A percentile compares a stretch with the other conserved stretches of the same genome.
phyloP scores from a whole-genome alignment of 2,329 filamentous ascomycete species.

The Microcyclospora pomicola region DNA sequence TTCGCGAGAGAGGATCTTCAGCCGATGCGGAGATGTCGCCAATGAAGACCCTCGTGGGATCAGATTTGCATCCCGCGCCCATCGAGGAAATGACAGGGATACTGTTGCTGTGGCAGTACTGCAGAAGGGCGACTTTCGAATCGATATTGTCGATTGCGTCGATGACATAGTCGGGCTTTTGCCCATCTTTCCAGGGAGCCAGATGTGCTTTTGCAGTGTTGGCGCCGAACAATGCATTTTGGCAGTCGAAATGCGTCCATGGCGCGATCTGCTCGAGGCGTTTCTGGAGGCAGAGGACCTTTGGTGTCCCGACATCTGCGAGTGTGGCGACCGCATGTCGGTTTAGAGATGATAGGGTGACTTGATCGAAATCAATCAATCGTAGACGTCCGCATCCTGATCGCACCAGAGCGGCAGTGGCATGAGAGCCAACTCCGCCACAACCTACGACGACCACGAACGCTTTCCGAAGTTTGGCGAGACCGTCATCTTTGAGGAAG shows the following conservation, averaged over 20 bases:
- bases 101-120: slow-evolving; percentile 67
- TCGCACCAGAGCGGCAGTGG: slow-evolving; percentile 68
- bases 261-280: slow-evolving; percentile 76
- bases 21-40: slow-evolving; percentile 81
- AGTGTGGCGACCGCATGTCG: slow-evolving; percentile 91
- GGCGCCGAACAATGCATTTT: slow-evolving; percentile 69
- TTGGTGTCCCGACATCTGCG: slow-evolving; percentile 82
- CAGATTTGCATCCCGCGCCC: slow-evolving; percentile 90
- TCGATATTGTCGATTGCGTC: slow-evolving; percentile 99
- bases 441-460: slow-evolving; percentile 87
- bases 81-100: slow-evolving; percentile 85
- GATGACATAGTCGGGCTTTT: slow-evolving; percentile 72
- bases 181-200: slow-evolving; percentile 46
- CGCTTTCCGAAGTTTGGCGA: slow-evolving; percentile 62
- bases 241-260: slow-evolving; percentile 81
- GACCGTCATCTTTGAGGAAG: slow-evolving; percentile 71
- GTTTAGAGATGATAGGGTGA: slow-evolving; percentile 86
- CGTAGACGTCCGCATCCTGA: slow-evolving; percentile 81
- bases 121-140: slow-evolving; percentile 79
- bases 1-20: slow-evolving; percentile 77
- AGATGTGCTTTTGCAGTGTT: slow-evolving; percentile 53
- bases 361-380: slow-evolving; percentile 93
- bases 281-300: slow-evolving; percentile 71
- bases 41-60: slow-evolving; percentile 69
- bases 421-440: slow-evolving; percentile 90